Evolutionary conservation across 306 rosid species (phyloP), one percentile per base, ranked within the genome.

Genomic region (Cotoneaster glaucophyllus): DNA sequence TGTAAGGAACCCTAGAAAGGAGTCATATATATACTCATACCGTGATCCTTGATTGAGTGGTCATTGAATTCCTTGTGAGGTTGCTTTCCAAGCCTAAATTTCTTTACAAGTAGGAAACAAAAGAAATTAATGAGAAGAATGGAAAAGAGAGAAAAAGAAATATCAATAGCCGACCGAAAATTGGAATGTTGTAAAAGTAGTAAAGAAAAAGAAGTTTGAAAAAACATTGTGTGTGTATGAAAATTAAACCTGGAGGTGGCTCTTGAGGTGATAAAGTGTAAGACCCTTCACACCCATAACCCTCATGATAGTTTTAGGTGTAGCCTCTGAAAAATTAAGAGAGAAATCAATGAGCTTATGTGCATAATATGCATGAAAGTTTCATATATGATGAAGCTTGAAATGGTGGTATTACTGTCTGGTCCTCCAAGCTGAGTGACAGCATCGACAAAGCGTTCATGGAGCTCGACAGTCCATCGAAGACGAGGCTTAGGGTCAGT

Each of bases 201-300:
- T 3, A 13, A 32, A 70, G 28, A 54, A 80, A 79, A 81, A 69
- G 63, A 39, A 84, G 78, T 62, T 68, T 63, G 80, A 77, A 73
- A 82, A 68, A 8, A 8, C 28, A 24, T 18, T 10, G 45, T 32
- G 71, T 71, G 57, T 61, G 80, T 74, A 32, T 77, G 77, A 81
- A 85, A 79, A 18, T 41, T 73, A 25, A 62, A 95, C 99, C 99
- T 96, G 99, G 48, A 96, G 99, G 28, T 96, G 99, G 84, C 99
- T 96, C 91, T 96, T 96, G 82, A 96, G 96, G 86, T 96, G 99
- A 93, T 96, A 96, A 86, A 96, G 98, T 73, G 99, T 96, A 25
- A 96, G 98, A 77, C 99, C 99, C 88, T 96, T 96, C 82, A 96
- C 99, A 73, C 99, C 96, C 99, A 96, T 96, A 43, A 92, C 99